These are phyloP conservation scores for Taiozyma onychis DNA, from an alignment of 1,139 yeast genomes.

Conservation along the genomic window DNA sequence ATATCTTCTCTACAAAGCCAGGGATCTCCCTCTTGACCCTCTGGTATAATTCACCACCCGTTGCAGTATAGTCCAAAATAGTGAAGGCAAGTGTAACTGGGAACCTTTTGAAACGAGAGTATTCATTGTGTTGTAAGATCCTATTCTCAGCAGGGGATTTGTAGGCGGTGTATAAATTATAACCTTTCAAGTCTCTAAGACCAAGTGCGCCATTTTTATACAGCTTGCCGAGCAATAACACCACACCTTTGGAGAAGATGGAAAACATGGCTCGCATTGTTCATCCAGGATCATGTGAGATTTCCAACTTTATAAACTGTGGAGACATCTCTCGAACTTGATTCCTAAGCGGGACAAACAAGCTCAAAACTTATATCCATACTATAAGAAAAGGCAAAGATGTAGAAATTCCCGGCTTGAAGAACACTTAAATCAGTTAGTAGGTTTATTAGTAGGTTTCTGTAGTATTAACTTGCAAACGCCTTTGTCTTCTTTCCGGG, in stretches of 20 bases:
- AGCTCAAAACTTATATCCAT: not conserved
- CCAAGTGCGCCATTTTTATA: constrained; percentile 15
- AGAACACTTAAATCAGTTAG: not conserved
- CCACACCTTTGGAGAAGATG: not conserved
- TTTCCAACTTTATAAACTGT: not conserved
- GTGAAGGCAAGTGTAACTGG: constrained; percentile 27
- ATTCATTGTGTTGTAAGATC: constrained; percentile 30
- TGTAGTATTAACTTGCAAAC: no score
- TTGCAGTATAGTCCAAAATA: constrained; percentile 20
- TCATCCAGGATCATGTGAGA: not conserved
- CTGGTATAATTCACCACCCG: constrained; percentile 28
- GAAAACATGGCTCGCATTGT: not conserved
- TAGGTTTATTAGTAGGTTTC: no score
- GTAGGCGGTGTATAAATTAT: constrained; percentile 25
- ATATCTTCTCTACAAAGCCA: constrained; percentile 22
- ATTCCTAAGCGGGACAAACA: not conserved
- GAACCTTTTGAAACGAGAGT: constrained; percentile 25
- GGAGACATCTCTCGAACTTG: not conserved
- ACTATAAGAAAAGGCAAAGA: not conserved
- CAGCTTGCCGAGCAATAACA: not conserved
- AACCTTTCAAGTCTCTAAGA: constrained; percentile 23
- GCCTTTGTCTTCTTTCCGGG: no score
- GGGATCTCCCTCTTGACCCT: constrained; percentile 21
- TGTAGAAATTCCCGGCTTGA: not conserved
- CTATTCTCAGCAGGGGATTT: constrained; percentile 24